Evolutionary conservation across 225 moss, liverwort and hornwort genomes (phyloP), one percentile per base, ranked within the genome.

Genomic region (Anthoceros angustus): DNA sequence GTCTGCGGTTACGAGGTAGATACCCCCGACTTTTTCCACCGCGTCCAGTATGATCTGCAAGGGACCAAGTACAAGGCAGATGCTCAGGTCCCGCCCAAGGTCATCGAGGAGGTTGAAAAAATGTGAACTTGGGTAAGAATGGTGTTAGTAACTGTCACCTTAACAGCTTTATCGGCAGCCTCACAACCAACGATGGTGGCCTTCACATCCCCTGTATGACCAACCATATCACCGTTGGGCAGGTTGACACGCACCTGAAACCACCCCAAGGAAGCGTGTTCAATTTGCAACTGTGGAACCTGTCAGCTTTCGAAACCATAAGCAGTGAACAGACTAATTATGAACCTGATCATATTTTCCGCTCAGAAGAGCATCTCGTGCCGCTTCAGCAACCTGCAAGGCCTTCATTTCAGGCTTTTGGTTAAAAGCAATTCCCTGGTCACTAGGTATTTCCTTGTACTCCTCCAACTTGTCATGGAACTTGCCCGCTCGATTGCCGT

Each of bases 381-480:
- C 82, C 70, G 80, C 88, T 75, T 95, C 88, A 12, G 88, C 95
- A 24, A 95, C 88, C 40, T 68, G 70, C 40, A 86, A 74, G 0
- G 95, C 95, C 69, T 91, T 88, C 95, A 95, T 95, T 73, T 95
- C 86, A 25, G 95, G 95, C 60, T 86, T 83, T 11, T 83, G 78
- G 42, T 87, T 88, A 25, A 88, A 95, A 11, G 88, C 64, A 70
- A 87, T 91, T 0, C 95, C 88, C 68, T 80, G 74, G 7, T 95
- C 88, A 70, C 91, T 95, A 16, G 91, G 83, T 63, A 95, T 85
- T 26, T 91, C 83, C 14, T 91, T 83, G 32, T 95, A 95, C 64
- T 95, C 82, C 76, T 95, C 90, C 43, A 95, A 70, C 42, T 83
- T 84, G 6, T 86, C 69, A 73, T 86, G 86, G 74, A 95, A 95